These are phyloP conservation scores for Quercus robur DNA, from an alignment of 306 rosid species.

Conservation along the genomic window DNA sequence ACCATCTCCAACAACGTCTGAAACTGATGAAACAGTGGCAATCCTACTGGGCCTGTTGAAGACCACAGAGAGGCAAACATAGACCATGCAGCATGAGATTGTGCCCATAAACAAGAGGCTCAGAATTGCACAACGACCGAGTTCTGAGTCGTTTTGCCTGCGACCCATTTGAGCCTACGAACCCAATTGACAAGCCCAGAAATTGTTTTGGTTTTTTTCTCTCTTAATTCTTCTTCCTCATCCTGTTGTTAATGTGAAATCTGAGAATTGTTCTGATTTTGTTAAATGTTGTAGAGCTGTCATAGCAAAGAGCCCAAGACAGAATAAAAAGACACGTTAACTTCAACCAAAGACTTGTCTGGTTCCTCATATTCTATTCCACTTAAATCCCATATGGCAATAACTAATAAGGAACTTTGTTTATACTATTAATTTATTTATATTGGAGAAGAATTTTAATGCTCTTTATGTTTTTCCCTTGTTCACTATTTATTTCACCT, in stretches of 20 bases:
- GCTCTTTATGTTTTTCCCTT: too few species aligned
- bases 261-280: neutral
- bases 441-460: too few species aligned
- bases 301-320: neutral
- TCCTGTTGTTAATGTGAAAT: neutral
- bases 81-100: slow-evolving; percentile 54
- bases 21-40: slow-evolving; percentile 7
- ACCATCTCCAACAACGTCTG: neutral
- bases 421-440: too few species aligned
- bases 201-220: slow-evolving; percentile 5
- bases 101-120: slow-evolving; percentile 48
- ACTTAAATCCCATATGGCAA: too few species aligned
- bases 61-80: slow-evolving; percentile 30
- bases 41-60: slow-evolving; percentile 1
- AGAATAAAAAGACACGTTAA: neutral
- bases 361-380: too few species aligned
- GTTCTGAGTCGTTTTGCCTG: slow-evolving; percentile 49
- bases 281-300: neutral
- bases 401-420: too few species aligned
- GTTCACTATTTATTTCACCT: too few species aligned
- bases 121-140: slow-evolving; percentile 44
- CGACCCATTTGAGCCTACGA: slow-evolving; percentile 59
- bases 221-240: neutral
- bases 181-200: slow-evolving; percentile 15
- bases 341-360: neutral